phyloP scores from a whole-genome alignment of 176 grass and related monocot genomes.

The Ampelocalamus luodianensis region DNA sequence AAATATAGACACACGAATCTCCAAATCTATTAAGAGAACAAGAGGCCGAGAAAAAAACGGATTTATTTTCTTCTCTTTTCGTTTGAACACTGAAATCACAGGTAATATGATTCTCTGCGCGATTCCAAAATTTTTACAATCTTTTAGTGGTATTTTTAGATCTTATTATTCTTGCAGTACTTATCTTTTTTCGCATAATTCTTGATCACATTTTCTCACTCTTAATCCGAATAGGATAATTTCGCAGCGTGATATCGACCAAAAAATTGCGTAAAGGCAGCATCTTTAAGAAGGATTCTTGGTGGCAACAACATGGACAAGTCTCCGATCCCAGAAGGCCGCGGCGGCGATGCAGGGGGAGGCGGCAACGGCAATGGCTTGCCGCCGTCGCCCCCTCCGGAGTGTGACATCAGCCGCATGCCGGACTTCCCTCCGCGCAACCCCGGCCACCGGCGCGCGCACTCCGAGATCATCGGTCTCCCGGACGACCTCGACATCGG shows the following conservation, averaged over 20 bases:
- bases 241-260: not conserved
- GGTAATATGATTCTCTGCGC: not conserved
- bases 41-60: not conserved
- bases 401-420: conserved; percentile 60
- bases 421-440: conserved; percentile 48
- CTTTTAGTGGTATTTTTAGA: not conserved
- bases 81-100: conserved; percentile 17
- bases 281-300: conserved; percentile 21
- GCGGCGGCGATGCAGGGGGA: not conserved
- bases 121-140: not conserved
- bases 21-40: not conserved
- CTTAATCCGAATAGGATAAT: conserved; percentile 7
- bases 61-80: not conserved
- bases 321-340: not conserved
- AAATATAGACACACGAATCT: conserved; percentile 4
- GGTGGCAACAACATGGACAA: conserved; percentile 29
- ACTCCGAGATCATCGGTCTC: conserved; percentile 75
- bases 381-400: conserved; percentile 9
- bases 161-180: not conserved
- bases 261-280: not conserved
- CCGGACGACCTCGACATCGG: conserved; percentile 64
- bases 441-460: conserved; percentile 64
- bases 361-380: conserved; percentile 9
- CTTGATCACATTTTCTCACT: not conserved
- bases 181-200: not conserved